Conservation (phyloP, 2,329 filamentous ascomycete species). For the Malbranchea cinnamomea region DNA sequence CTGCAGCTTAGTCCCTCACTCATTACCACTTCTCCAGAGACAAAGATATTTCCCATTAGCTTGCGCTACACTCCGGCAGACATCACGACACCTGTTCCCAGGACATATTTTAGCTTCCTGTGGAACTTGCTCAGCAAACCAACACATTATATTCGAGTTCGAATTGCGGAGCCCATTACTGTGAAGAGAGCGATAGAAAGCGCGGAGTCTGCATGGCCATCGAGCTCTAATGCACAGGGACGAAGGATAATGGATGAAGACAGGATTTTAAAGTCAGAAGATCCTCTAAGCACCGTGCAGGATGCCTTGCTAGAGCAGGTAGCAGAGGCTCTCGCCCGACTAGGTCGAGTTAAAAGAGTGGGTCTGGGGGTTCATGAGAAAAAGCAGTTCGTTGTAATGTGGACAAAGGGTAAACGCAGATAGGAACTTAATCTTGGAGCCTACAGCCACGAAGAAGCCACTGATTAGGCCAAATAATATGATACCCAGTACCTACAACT, state of each 20-base stretch:
- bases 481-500: too few species aligned
- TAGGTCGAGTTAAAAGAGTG: conserved; percentile 79
- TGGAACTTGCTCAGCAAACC: conserved; percentile 77
- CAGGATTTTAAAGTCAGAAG: conserved; percentile 15
- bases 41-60: conserved; percentile 79
- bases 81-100: conserved; percentile 78
- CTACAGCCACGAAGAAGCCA: too few species aligned
- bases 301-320: conserved; percentile 60
- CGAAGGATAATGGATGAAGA: conserved; percentile 13
- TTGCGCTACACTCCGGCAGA: conserved; percentile 79
- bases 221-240: conserved; percentile 13
- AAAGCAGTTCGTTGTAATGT: conserved; percentile 61
- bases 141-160: conserved; percentile 78
- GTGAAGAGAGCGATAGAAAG: conserved; percentile 35
- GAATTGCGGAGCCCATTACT: conserved; percentile 64
- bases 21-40: conserved; percentile 47
- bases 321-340: conserved; percentile 68
- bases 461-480: too few species aligned
- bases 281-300: conserved; percentile 39
- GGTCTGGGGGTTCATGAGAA: conserved; percentile 75
- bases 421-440: too few species aligned
- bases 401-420: conserved; percentile 21
- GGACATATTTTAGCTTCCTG: conserved; percentile 55
- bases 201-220: conserved; percentile 29
- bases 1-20: conserved; percentile 69